A percentile compares a stretch with the other conserved stretches of the same genome.
phyloP scores from a whole-genome alignment of 2,329 filamentous ascomycete genomes.

The Fusarium sp. region DNA sequence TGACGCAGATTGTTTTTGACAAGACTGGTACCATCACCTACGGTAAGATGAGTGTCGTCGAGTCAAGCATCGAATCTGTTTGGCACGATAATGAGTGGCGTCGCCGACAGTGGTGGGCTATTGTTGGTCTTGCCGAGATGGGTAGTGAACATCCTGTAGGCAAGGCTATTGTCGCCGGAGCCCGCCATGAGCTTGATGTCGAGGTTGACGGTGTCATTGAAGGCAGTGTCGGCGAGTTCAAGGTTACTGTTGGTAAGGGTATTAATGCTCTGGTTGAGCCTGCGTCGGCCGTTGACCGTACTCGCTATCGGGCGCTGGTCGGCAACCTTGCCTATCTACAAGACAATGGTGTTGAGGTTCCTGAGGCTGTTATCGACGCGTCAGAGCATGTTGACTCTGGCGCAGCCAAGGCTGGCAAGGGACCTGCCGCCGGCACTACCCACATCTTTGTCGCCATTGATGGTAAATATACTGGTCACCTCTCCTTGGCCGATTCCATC shows the following conservation, averaged over 20 bases:
- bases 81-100: constrained; percentile 81
- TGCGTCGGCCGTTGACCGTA: constrained; percentile 74
- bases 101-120: constrained; percentile 91
- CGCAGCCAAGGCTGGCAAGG: constrained; percentile 56
- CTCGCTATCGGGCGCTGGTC: constrained; percentile 83
- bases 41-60: constrained; percentile 94
- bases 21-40: constrained; percentile 97
- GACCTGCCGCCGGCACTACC: constrained; percentile 78
- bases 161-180: constrained; percentile 84
- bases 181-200: constrained; percentile 82
- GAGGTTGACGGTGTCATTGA: constrained; percentile 81
- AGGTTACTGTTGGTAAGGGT: constrained; percentile 86
- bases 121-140: constrained; percentile 95
- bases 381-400: constrained; percentile 71
- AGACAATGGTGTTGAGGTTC: constrained; percentile 77
- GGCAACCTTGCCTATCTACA: constrained; percentile 86
- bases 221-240: constrained; percentile 88
- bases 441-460: constrained; percentile 94
- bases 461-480: constrained; percentile 82
- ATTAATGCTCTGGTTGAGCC: constrained; percentile 88
- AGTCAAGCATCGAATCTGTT: constrained; percentile 73
- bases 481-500: constrained; percentile 90
- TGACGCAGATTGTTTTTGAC: constrained; percentile 92
- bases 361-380: constrained; percentile 73
- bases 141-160: constrained; percentile 96